Percentiles rank a stretch among this genome's conserved stretches.
phyloP scores from a whole-genome alignment of 306 rosid genomes.

The Medicago lupulina region DNA sequence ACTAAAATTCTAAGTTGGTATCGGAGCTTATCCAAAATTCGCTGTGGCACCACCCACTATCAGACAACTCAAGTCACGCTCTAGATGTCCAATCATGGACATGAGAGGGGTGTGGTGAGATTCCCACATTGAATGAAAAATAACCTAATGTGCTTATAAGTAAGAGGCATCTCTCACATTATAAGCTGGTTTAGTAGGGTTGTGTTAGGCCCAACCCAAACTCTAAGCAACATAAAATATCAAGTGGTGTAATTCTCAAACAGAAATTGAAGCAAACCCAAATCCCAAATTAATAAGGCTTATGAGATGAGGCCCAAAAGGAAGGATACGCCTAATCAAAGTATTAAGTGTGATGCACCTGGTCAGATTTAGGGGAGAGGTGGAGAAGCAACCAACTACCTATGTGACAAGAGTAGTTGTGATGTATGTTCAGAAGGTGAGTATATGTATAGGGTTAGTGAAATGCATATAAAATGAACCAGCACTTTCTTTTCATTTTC shows the following conservation, averaged over 20 bases:
- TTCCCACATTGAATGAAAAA: background rate
- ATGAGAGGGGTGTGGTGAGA: background rate
- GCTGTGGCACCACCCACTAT: background rate
- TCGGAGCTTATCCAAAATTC: background rate
- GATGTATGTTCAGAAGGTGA: background rate
- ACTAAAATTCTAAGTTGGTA: background rate
- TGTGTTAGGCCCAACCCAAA: background rate
- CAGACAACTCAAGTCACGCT: background rate
- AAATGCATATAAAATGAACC: constrained; percentile 24
- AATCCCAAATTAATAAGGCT: background rate
- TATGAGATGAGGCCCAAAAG: too few species aligned
- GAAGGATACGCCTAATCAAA: background rate
- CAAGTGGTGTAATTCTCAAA: background rate
- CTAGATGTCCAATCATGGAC: background rate
- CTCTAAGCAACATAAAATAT: background rate
- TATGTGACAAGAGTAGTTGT: background rate
- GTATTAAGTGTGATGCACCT: background rate
- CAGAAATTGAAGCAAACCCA: background rate
- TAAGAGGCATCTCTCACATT: background rate
- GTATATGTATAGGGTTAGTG: background rate
- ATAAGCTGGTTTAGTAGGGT: background rate
- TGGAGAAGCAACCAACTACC: background rate
- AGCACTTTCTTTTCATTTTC: background rate
- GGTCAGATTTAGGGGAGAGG: background rate
- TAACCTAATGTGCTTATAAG: background rate